Conservation (phyloP, 441 rosid species). For the Populus tomentosa region DNA sequence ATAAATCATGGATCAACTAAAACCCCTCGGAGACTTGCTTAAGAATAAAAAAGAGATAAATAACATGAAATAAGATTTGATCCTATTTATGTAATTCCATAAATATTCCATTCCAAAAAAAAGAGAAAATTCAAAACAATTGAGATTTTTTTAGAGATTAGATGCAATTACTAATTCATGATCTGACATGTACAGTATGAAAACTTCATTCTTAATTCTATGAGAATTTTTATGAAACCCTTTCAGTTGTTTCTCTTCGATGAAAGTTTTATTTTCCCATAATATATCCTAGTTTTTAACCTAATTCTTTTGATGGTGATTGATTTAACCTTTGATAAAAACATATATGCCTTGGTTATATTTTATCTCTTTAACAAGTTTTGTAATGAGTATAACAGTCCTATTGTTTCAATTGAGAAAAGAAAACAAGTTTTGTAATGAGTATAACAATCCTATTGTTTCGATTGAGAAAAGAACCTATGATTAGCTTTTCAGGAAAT, state of each 20-base stretch:
- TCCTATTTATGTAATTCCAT: no score
- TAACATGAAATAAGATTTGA: neutral
- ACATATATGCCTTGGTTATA: neutral
- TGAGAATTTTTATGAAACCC: neutral
- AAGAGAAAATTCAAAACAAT: no score
- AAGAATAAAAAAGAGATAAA: no score
- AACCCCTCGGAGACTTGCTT: neutral
- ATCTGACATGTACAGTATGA: neutral
- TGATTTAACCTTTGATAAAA: neutral
- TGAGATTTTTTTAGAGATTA: neutral
- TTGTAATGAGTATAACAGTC: no score
- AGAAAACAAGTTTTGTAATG: neutral
- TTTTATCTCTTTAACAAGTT: no score
- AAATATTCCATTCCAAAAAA: neutral
- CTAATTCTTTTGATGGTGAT: conserved; percentile 2
- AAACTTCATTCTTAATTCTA: neutral
- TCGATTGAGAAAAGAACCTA: conserved; percentile 11
- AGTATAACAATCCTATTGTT: neutral
- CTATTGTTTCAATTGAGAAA: neutral
- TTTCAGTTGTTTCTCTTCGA: neutral
- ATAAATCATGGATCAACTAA: neutral
- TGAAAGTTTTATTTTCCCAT: neutral
- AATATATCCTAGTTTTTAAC: neutral
- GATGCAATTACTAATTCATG: neutral
- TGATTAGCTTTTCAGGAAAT: conserved; percentile 11